Percentiles rank a stretch among this genome's conserved stretches.
These are phyloP conservation scores for Taiozyma onychis DNA, from an alignment of 1,139 yeast genomes.

Conservation along the genomic window DNA sequence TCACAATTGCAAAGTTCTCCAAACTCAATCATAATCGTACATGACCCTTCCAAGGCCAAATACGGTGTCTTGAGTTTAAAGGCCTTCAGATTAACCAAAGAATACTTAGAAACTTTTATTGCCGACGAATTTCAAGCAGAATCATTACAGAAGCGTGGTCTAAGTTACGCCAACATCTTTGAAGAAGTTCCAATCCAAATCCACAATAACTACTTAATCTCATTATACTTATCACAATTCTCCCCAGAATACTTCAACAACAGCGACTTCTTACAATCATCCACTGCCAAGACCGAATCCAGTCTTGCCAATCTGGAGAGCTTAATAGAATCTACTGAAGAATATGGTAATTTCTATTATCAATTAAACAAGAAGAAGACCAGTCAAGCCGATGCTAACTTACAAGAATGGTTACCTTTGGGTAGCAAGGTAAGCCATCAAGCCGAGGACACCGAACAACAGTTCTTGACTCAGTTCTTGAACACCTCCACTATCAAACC, in stretches of 20 bases:
- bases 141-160: constrained; percentile 52
- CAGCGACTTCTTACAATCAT: constrained; percentile 31
- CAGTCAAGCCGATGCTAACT: constrained; percentile 7
- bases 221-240: constrained; percentile 34
- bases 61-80: constrained; percentile 55
- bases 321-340: constrained; percentile 72
- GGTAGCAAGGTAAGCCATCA: constrained; percentile 13
- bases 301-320: constrained; percentile 48
- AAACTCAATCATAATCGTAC: constrained; percentile 62
- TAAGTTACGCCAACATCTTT: constrained; percentile 64
- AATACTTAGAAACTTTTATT: constrained; percentile 52
- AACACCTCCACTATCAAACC: constrained; percentile 19
- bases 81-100: constrained; percentile 64
- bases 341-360: constrained; percentile 76
- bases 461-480: constrained; percentile 18
- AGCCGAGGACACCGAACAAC: constrained; percentile 22
- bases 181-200: constrained; percentile 67
- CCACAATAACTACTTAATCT: constrained; percentile 52
- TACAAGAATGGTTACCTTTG: constrained; percentile 21
- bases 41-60: constrained; percentile 66
- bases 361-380: constrained; percentile 30
- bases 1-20: constrained; percentile 56
- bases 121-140: constrained; percentile 56
- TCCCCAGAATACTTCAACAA: constrained; percentile 23
- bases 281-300: constrained; percentile 32